Percentiles rank a stretch among this genome's conserved stretches.
These are phyloP conservation scores for Tolypocladium pustulatum DNA, from an alignment of 2,329 filamentous ascomycete genomes.

Conservation along the genomic window DNA sequence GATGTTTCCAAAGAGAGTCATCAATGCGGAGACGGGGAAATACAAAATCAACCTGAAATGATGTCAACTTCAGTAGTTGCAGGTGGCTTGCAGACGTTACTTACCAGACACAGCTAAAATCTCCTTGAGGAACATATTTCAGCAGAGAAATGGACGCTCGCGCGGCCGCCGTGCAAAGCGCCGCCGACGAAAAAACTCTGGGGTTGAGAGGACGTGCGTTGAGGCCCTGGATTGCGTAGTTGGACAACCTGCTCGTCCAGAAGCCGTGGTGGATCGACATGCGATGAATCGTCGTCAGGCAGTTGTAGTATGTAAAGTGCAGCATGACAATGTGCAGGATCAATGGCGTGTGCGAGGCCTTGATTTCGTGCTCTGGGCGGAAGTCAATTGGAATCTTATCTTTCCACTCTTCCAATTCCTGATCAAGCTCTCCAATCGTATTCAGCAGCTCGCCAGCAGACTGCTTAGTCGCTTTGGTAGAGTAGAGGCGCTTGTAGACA, in stretches of 20 bases:
- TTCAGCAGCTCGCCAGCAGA: conserved; percentile 88
- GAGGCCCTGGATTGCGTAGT: conserved; percentile 88
- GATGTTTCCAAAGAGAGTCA: conserved; percentile 93
- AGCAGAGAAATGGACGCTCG: conserved; percentile 87
- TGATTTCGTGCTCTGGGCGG: conserved; percentile 94
- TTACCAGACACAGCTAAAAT: conserved; percentile 91
- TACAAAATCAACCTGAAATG: conserved; percentile 70
- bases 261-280: conserved; percentile 98
- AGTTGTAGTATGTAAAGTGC: conserved; percentile 97
- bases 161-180: conserved; percentile 85
- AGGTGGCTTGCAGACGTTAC: conserved; percentile 18
- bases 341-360: conserved; percentile 82
- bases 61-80: background rate
- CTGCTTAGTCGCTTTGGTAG: conserved; percentile 82
- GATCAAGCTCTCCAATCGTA: conserved; percentile 90
- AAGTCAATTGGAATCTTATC: conserved; percentile 92
- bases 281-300: conserved; percentile 90
- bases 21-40: conserved; percentile 88
- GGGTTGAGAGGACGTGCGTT: conserved; percentile 89
- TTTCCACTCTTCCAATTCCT: conserved; percentile 88
- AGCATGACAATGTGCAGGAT: conserved; percentile 89
- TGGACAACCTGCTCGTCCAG: conserved; percentile 90
- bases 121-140: conserved; percentile 92
- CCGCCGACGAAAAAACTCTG: conserved; percentile 85
- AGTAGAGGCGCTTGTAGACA: conserved; percentile 89